Evolutionary conservation across 176 grass and related monocot species (phyloP), one percentile per base, ranked within the genome.

Genomic region (Triticum timopheevii): DNA sequence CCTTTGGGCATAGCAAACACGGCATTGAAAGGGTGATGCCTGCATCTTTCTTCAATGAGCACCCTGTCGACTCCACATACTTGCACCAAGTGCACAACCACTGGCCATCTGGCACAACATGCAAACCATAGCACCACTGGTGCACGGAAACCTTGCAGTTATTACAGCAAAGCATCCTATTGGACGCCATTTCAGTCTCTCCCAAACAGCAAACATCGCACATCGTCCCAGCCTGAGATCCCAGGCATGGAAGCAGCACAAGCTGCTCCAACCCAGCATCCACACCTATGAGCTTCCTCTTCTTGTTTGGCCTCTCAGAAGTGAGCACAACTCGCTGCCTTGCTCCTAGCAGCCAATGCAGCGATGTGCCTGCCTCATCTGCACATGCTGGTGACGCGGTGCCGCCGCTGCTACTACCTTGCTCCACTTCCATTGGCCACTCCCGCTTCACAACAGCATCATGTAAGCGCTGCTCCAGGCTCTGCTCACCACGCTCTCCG

Each of bases 91-190:
- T 63, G 69, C 97, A 99, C 20, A 90, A 67, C 97, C 94, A 99
- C 40, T 73, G 75, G 20, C 91, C 82, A 34, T 90, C 80, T 15
- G 83, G 90, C 68, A 88, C 62, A 44, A 77, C 71, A 92, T 82
- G 87, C 92, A 99, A 90, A 69, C 97, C 97, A 65, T 99, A 99
- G 89, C 97, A 99, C 81, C 90, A 96, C 85, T 94, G 97, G 80
- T 99, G 97, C 59, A 96, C 87, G 1, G 87, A 87, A 8, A 90
- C 89, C 81, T 92, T 93, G 87, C 97, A 99, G 50, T 77, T 81
- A 83, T 86, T 76, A 45, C 97, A 99, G 50, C 45, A 63, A 67
- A 99, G 85, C 36, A 99, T 88, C 47, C 67, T 94, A 77, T 97
- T 93, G 20, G 90, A 92, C 27, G 74, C 50, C 15, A 54, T 23